Conservation (phyloP, 225 moss, liverwort and hornwort species). For the Antitrichia curtipendula region DNA sequence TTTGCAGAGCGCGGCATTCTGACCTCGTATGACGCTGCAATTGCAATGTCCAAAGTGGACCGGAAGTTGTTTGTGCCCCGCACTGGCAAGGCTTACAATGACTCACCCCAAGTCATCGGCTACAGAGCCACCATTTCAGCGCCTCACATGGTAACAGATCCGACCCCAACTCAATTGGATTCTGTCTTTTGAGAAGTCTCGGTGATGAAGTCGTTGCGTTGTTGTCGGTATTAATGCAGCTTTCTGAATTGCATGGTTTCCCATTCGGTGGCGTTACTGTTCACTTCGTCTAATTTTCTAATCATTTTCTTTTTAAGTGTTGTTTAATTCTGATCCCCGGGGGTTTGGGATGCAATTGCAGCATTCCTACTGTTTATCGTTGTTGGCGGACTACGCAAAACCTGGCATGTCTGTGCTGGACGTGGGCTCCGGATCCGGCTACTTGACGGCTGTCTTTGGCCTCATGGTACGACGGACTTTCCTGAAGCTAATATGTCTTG, state of each 20-base stretch:
- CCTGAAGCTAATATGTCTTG: neutral
- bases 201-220: neutral
- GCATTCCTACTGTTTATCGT: conserved; percentile 85
- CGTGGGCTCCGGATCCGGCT: conserved; percentile 94
- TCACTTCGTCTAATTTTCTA: neutral
- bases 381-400: conserved; percentile 67
- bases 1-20: conserved; percentile 63
- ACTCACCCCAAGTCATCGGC: conserved; percentile 77
- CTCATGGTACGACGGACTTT: conserved; percentile 46
- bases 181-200: neutral
- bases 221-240: neutral
- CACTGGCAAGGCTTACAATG: conserved; percentile 73
- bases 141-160: conserved; percentile 59
- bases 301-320: neutral
- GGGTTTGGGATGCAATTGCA: neutral
- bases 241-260: neutral
- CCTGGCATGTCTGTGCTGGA: conserved; percentile 82
- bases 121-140: conserved; percentile 78
- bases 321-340: neutral
- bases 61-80: conserved; percentile 68
- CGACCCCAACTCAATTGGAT: neutral
- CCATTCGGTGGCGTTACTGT: neutral
- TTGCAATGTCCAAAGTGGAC: conserved; percentile 83
- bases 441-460: conserved; percentile 77
- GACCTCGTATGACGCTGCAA: conserved; percentile 60